Evolutionary conservation across 192 early-diverging fungal species (phyloP), one percentile per base, ranked within the genome.

Genomic region (Coemansia sp.): DNA sequence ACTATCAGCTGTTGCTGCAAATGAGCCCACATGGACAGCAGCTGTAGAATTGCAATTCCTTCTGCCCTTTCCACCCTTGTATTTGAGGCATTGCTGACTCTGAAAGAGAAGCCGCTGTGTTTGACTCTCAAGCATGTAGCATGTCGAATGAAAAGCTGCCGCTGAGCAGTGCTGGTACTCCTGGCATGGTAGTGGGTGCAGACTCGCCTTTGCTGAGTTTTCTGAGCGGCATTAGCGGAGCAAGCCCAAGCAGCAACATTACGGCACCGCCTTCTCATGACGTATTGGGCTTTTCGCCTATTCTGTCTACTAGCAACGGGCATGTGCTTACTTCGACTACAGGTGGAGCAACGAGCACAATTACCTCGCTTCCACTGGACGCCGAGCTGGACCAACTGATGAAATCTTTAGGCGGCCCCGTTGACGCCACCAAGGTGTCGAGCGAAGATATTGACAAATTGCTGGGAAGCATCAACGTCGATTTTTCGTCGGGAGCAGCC

Each of bases 331-430:
- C 34, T 10, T 46, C 37, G 31, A 32, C 30, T 17, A 36, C 26
- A 8, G 42, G 33, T 18, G 51, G 19, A 17, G 3, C 41, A 38
- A 17, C 47, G 13, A 26, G 29, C 26, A 23, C 55, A 36, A 21
- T 51, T 4, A 58, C 73, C 2, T 4, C 66, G 23, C 48, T 64
- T 0, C 66, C 73, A 17, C 41, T 69, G 14, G 65, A 61, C 23
- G 21, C 66, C 1, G 73, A 77, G 27, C 50, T 77, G 35, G 73
- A 77, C 33, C 58, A 69, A 58, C 58, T 77, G 15, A 68, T 77
- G 65, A 60, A 55, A 18, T 69, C 66, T 17, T 58, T 77, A 19
- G 53, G 66, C 15, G 58, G 55, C 34, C 43, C 61, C 27, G 61
- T 54, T 8, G 73, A 77, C 29, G 43, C 58, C 4, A 39, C 73